A percentile compares a stretch with the other conserved stretches of the same genome.
phyloP scores from a whole-genome alignment of 306 rosid genomes.

The Malus sieversii region DNA sequence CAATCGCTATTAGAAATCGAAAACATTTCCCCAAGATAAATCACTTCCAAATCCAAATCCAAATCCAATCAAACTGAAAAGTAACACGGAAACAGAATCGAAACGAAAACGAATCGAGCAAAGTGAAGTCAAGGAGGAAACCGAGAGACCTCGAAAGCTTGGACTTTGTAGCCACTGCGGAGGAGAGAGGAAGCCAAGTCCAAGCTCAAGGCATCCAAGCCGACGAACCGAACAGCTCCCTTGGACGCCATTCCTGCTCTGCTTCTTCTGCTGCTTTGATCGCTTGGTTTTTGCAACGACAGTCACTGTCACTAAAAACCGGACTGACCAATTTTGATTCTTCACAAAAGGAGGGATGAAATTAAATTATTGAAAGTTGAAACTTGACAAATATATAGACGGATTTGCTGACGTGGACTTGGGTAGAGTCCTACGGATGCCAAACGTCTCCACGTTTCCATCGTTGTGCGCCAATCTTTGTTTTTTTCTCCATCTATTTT shows the following conservation, averaged over 20 bases:
- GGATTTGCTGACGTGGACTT: not conserved
- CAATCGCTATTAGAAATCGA: not conserved
- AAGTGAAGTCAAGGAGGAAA: not conserved
- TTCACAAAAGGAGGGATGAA: not conserved
- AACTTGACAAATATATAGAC: not conserved
- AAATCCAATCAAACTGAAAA: not conserved
- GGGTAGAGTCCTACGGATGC: not conserved
- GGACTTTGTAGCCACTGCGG: slow-evolving; percentile 40
- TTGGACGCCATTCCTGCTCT: slow-evolving; percentile 34
- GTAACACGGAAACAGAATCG: not conserved
- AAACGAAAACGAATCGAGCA: not conserved
- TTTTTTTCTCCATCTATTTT: not conserved
- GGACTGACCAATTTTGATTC: too few species aligned
- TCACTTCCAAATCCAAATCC: not conserved
- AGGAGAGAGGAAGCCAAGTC: slow-evolving; percentile 42
- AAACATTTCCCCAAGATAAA: not conserved
- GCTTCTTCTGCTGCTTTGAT: not conserved
- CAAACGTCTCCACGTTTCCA: not conserved
- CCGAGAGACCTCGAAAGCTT: slow-evolving; percentile 55
- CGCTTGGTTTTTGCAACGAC: not conserved
- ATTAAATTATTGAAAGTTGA: not conserved
- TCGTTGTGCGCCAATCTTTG: not conserved
- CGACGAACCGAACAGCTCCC: slow-evolving; percentile 49
- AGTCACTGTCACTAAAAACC: too few species aligned
- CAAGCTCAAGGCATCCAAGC: slow-evolving; percentile 47